Conservation (phyloP, 371 early-diverging fungal species). For the Nosema bombycis region DNA sequence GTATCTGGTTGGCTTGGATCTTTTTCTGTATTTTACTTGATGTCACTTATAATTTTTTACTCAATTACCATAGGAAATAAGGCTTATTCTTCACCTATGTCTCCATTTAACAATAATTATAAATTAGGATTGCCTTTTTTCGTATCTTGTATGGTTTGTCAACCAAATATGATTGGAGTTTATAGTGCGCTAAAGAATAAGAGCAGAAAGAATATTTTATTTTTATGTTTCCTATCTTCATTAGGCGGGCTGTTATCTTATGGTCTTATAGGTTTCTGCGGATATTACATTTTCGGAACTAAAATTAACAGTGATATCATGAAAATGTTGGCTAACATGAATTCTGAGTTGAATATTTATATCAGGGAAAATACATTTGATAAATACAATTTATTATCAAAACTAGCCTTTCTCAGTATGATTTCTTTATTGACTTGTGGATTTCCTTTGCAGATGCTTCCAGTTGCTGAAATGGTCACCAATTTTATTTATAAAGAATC, state of each 20-base stretch:
- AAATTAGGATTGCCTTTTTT: conserved; percentile 38
- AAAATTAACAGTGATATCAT: conserved; percentile 15
- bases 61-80: conserved; percentile 17
- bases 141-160: conserved; percentile 60
- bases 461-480: conserved; percentile 27
- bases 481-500: conserved; percentile 9
- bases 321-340: conserved; percentile 6
- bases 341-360: conserved; percentile 8
- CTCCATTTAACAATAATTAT: conserved; percentile 6
- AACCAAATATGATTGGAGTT: conserved; percentile 58
- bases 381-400: conserved; percentile 28
- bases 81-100: neutral
- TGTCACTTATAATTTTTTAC: conserved; percentile 31
- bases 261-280: conserved; percentile 49
- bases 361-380: conserved; percentile 20
- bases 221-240: conserved; percentile 36
- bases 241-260: conserved; percentile 43
- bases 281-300: conserved; percentile 42
- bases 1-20: conserved; percentile 13
- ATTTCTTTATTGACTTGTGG: conserved; percentile 18
- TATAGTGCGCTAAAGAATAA: conserved; percentile 45
- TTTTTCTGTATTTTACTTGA: conserved; percentile 26
- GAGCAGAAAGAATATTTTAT: conserved; percentile 40
- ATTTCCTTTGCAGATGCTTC: conserved; percentile 28
- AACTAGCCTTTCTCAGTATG: conserved; percentile 30